Evolutionary conservation across 2,329 filamentous ascomycete species (phyloP).

Genomic region (Talaromyces sp.): DNA sequence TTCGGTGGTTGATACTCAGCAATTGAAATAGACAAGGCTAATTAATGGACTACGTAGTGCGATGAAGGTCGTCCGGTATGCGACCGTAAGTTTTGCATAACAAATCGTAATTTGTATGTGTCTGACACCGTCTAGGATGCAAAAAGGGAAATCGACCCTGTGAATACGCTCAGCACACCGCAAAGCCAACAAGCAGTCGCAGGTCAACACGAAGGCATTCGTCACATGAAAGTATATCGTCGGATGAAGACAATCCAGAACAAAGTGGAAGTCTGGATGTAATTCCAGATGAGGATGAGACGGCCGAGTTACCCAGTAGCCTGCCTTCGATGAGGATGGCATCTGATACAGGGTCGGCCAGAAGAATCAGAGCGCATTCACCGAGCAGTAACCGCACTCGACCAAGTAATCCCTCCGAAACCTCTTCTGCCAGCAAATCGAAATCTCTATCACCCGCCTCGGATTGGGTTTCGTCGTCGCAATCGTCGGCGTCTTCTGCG

Average conservation of each 20-base stretch:
- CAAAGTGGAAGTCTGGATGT: conserved; percentile 37
- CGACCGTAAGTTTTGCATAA: conserved; percentile 56
- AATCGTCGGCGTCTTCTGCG: conserved; percentile 25
- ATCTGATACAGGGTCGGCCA: conserved; percentile 24
- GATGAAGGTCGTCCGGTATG: conserved; percentile 85
- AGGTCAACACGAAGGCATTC: conserved; percentile 44
- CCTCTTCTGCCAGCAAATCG: conserved; percentile 42
- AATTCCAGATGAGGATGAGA: conserved; percentile 44
- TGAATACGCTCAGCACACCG: conserved; percentile 69
- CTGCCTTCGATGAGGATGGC: conserved; percentile 14
- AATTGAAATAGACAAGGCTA: not conserved
- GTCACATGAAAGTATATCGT: conserved; percentile 49
- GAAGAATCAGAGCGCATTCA: conserved; percentile 31
- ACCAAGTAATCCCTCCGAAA: conserved; percentile 28
- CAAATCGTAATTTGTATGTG: not conserved
- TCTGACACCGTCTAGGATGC: conserved; percentile 58
- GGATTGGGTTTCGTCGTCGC: conserved; percentile 42
- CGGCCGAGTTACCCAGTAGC: conserved; percentile 24
- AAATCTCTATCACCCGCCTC: conserved; percentile 50
- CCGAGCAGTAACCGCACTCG: conserved; percentile 23
- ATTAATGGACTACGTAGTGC: conserved; percentile 56
- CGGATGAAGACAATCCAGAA: conserved; percentile 47
- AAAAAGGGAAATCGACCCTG: conserved; percentile 89
- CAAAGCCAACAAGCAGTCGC: conserved; percentile 40
- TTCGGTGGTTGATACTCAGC: not conserved